Evolutionary conservation across 139 green algal species (phyloP).

Genomic region (Edaphochlamys debaryana): DNA sequence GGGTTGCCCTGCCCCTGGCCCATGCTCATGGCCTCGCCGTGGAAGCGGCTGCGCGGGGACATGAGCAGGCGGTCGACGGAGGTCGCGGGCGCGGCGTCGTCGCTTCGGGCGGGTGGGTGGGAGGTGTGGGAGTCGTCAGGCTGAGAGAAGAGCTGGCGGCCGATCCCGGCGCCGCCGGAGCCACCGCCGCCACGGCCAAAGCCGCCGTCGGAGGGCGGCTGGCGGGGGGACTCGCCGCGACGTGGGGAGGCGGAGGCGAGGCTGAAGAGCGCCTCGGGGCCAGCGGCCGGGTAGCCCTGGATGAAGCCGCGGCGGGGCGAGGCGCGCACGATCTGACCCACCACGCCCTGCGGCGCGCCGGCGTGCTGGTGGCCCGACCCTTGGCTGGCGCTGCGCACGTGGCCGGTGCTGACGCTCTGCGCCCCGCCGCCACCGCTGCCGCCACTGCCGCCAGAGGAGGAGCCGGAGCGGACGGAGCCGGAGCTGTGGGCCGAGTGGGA

Average conservation of each 20-base stretch:
- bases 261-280: not conserved
- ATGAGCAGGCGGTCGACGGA: too few species aligned
- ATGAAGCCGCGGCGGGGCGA: conserved; percentile 5
- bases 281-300: too few species aligned
- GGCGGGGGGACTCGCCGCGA: too few species aligned
- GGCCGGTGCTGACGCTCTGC: not conserved
- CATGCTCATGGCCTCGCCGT: too few species aligned
- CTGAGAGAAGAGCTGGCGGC: not conserved
- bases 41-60: too few species aligned
- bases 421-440: not conserved
- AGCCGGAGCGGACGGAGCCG: not conserved
- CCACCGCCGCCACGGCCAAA: too few species aligned
- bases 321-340: conserved; percentile 15
- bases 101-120: too few species aligned
- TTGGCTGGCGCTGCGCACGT: too few species aligned
- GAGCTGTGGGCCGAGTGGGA: not conserved
- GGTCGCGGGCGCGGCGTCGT: too few species aligned
- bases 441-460: not conserved
- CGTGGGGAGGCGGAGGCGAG: not conserved
- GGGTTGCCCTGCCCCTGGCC: too few species aligned
- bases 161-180: not conserved
- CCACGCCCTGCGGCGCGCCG: conserved; percentile 1
- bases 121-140: too few species aligned
- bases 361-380: not conserved
- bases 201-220: too few species aligned